Evolutionary conservation across 2,329 filamentous ascomycete genomes (phyloP).

Genomic region (Diaporthe batatas): DNA sequence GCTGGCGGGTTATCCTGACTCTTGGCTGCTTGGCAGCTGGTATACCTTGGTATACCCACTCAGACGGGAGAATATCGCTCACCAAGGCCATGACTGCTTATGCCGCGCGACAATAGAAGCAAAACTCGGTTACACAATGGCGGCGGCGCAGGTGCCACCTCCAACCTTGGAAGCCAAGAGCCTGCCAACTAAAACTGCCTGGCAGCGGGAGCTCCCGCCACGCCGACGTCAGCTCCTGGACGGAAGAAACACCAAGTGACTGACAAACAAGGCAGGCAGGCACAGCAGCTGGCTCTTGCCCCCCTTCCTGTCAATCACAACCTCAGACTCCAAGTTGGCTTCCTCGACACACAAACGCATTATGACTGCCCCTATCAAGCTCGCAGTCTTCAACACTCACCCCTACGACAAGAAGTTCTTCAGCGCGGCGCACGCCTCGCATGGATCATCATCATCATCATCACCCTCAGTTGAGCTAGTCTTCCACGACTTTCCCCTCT

Average conservation of each 20-base stretch:
- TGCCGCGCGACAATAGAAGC: neutral
- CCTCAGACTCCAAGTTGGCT: neutral
- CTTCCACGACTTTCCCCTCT: slow-evolving; percentile 71
- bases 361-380: slow-evolving; percentile 58
- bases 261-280: neutral
- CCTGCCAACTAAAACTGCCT: no score
- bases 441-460: slow-evolving; percentile 51
- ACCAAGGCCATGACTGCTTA: slow-evolving; percentile 16
- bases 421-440: slow-evolving; percentile 55
- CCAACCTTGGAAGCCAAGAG: neutral
- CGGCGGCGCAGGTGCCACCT: neutral
- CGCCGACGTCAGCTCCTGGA: slow-evolving; percentile 12
- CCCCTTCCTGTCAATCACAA: neutral
- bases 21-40: slow-evolving; percentile 23
- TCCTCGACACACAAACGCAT: neutral
- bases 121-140: slow-evolving; percentile 4
- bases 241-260: neutral
- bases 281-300: neutral
- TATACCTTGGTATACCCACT: neutral
- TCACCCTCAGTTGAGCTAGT: slow-evolving; percentile 58
- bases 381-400: slow-evolving; percentile 75
- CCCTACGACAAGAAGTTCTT: slow-evolving; percentile 72
- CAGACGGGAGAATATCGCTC: slow-evolving; percentile 4
- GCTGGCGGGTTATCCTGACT: neutral
- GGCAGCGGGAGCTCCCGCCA: slow-evolving; percentile 12